Evolutionary conservation across 164 flowering plant species (phyloP).

Genomic region (Vitis vinifera): ASM3070453v1 NC_081812.1:19104001-19104500

Average conservation of each 20-base stretch:
- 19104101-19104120: neutral
- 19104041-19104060: slow-evolving; percentile 94
- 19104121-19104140: neutral
- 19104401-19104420: slow-evolving; percentile 45
- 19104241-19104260: no score
- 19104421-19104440: slow-evolving; percentile 69
- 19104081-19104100: slow-evolving; percentile 16
- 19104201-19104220: no score
- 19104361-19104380: slow-evolving; percentile 50
- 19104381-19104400: slow-evolving; percentile 45
- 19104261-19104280: neutral
- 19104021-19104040: slow-evolving; percentile 63
- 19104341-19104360: slow-evolving; percentile 53
- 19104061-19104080: slow-evolving; percentile 77
- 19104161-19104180: no score
- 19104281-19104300: no score
- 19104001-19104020: neutral
- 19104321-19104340: slow-evolving; percentile 40
- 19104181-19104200: no score
- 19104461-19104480: slow-evolving; percentile 69
- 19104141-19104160: no score
- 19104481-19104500: slow-evolving; percentile 62
- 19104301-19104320: neutral
- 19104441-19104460: slow-evolving; percentile 66
- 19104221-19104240: no score